These are phyloP conservation scores for Zygosaccharomyces sapae DNA, from an alignment of 1,139 yeast genomes.

Conservation along the genomic window DNA sequence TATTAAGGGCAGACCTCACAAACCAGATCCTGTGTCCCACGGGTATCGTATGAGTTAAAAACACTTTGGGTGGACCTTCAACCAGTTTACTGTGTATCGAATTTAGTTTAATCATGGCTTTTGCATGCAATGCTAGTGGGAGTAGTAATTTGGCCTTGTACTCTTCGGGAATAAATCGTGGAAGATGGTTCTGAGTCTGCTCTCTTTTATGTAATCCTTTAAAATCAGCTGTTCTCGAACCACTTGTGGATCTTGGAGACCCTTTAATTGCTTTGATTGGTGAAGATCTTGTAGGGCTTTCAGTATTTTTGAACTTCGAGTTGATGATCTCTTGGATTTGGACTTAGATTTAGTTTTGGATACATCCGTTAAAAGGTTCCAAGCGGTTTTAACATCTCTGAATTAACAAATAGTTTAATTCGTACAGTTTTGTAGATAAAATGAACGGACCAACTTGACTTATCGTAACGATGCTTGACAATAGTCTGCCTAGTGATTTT, in stretches of 20 bases:
- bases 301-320: conserved; percentile 6
- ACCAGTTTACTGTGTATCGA: conserved; percentile 20
- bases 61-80: conserved; percentile 28
- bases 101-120: conserved; percentile 18
- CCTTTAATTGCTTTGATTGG: neutral
- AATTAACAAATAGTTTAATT: conserved; percentile 15
- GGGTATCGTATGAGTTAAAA: conserved; percentile 25
- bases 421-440: conserved; percentile 17
- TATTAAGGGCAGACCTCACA: conserved; percentile 32
- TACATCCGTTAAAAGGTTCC: conserved; percentile 14
- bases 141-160: conserved; percentile 21
- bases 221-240: conserved; percentile 17
- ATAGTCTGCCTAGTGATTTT: conserved; percentile 12
- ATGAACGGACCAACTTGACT: conserved; percentile 30
- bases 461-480: conserved; percentile 21
- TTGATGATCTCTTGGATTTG: conserved; percentile 8
- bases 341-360: conserved; percentile 2
- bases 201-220: conserved; percentile 19
- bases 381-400: conserved; percentile 11
- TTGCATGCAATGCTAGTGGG: conserved; percentile 31
- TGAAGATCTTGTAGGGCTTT: conserved; percentile 7
- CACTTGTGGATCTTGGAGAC: neutral
- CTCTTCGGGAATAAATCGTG: conserved; percentile 18
- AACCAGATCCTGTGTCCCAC: conserved; percentile 33
- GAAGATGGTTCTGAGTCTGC: conserved; percentile 18